phyloP scores from a whole-genome alignment of 2,329 filamentous ascomycete species.

The Diplocarpon rosae region DNA sequence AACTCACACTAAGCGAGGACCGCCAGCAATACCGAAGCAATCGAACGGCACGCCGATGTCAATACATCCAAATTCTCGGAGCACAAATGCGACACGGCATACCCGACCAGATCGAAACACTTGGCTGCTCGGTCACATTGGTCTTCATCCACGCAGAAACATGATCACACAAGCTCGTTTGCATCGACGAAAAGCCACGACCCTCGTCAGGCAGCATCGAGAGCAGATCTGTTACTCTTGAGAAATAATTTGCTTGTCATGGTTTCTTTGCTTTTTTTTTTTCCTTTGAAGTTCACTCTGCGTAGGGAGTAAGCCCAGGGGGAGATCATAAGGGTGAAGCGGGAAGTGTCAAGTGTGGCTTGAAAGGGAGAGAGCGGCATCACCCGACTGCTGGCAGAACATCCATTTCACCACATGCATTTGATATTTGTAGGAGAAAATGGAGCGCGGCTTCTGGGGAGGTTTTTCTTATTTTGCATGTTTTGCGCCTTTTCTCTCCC shows the following conservation, averaged over 20 bases:
- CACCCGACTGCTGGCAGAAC: slow-evolving; percentile 5
- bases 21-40: slow-evolving; percentile 19
- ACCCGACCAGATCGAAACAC: slow-evolving; percentile 13
- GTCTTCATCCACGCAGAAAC: slow-evolving; percentile 18
- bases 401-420: slow-evolving; percentile 4
- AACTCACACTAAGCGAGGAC: slow-evolving; percentile 19
- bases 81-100: slow-evolving; percentile 16
- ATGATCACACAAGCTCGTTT: slow-evolving; percentile 26
- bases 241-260: slow-evolving; percentile 19
- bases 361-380: slow-evolving; percentile 9
- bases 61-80: slow-evolving; percentile 21
- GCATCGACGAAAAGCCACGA: slow-evolving; percentile 11
- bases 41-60: slow-evolving; percentile 29
- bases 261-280: slow-evolving; percentile 19
- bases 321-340: slow-evolving; percentile 9
- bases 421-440: slow-evolving; percentile 13
- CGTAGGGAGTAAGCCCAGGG: slow-evolving; percentile 21
- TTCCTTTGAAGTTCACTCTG: slow-evolving; percentile 15
- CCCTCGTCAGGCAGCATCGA: slow-evolving; percentile 15
- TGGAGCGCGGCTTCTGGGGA: slow-evolving; percentile 26
- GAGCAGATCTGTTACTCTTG: slow-evolving; percentile 22
- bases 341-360: neutral
- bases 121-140: slow-evolving; percentile 14
- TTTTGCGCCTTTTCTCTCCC: slow-evolving; percentile 1
- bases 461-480: slow-evolving; percentile 17